These are phyloP conservation scores for Lathyrus tuberosus DNA, from an alignment of 306 rosid species.

Conservation along the genomic window DNA sequence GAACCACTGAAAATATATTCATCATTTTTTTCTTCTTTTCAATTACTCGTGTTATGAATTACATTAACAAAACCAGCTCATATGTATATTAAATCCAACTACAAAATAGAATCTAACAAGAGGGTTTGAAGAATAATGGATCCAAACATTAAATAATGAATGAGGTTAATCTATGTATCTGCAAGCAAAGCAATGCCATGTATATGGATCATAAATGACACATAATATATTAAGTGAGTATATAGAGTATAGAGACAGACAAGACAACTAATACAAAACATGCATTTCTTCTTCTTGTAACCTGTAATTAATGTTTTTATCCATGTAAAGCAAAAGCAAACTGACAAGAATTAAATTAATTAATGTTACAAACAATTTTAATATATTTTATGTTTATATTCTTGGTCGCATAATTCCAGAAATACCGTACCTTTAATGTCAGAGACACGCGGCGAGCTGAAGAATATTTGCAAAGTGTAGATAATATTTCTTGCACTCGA, in stretches of 20 bases:
- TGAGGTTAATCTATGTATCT: constrained; percentile 11
- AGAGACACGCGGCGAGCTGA: constrained; percentile 28
- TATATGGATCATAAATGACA: neutral
- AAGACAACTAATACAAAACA: neutral
- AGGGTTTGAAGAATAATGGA: constrained; percentile 4
- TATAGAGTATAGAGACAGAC: neutral
- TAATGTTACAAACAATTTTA: neutral
- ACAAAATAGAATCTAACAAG: constrained; percentile 41
- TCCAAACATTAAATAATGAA: neutral
- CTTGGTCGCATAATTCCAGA: neutral
- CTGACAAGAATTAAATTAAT: neutral
- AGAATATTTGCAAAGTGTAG: neutral
- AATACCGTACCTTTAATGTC: constrained; percentile 30
- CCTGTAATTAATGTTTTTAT: neutral
- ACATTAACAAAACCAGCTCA: constrained; percentile 45
- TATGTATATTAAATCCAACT: constrained; percentile 2
- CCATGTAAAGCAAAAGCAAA: constrained; percentile 8
- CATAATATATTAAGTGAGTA: neutral
- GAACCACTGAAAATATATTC: constrained; percentile 34
- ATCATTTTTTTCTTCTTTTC: constrained; percentile 1
- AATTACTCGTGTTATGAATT: neutral
- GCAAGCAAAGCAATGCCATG: constrained; percentile 35
- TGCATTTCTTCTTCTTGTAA: constrained; percentile 17
- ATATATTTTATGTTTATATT: neutral
- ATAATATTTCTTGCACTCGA: neutral